These are phyloP conservation scores for Pseudopithomyces maydicus DNA, from an alignment of 2,329 filamentous ascomycete genomes.

Conservation along the genomic window DNA sequence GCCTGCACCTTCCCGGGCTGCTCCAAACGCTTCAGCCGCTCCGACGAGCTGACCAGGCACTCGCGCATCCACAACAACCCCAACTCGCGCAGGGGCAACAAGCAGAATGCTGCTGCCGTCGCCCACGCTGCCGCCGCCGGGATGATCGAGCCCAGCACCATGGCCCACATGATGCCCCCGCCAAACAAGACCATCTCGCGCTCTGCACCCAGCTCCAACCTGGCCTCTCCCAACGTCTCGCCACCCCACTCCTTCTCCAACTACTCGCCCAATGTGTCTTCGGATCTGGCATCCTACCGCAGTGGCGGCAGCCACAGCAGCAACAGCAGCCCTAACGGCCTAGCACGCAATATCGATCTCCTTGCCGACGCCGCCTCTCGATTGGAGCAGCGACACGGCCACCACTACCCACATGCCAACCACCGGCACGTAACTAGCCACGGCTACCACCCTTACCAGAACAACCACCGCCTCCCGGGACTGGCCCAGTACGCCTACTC, in stretches of 20 bases:
- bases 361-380: slow-evolving; percentile 72
- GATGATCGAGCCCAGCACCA: slow-evolving; percentile 57
- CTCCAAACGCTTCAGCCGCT: slow-evolving; percentile 95
- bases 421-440: slow-evolving; percentile 47
- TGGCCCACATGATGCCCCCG: slow-evolving; percentile 76
- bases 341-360: slow-evolving; percentile 67
- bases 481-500: slow-evolving; percentile 58
- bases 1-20: slow-evolving; percentile 94
- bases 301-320: slow-evolving; percentile 34
- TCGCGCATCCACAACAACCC: slow-evolving; percentile 99
- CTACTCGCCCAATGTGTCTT: slow-evolving; percentile 63
- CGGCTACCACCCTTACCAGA: slow-evolving; percentile 53
- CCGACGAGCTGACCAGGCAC: slow-evolving; percentile 94
- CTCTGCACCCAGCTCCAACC: slow-evolving; percentile 83
- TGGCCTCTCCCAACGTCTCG: slow-evolving; percentile 93
- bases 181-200: slow-evolving; percentile 79
- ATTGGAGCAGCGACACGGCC: slow-evolving; percentile 65
- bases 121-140: slow-evolving; percentile 54
- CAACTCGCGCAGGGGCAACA: slow-evolving; percentile 92
- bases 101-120: slow-evolving; percentile 69
- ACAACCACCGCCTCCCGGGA: slow-evolving; percentile 64
- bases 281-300: slow-evolving; percentile 63
- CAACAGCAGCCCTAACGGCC: slow-evolving; percentile 54
- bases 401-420: slow-evolving; percentile 40
- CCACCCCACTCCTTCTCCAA: slow-evolving; percentile 84